Evolutionary conservation across 2,329 filamentous ascomycete species (phyloP).

Genomic region (Alternaria ventricosa): DNA sequence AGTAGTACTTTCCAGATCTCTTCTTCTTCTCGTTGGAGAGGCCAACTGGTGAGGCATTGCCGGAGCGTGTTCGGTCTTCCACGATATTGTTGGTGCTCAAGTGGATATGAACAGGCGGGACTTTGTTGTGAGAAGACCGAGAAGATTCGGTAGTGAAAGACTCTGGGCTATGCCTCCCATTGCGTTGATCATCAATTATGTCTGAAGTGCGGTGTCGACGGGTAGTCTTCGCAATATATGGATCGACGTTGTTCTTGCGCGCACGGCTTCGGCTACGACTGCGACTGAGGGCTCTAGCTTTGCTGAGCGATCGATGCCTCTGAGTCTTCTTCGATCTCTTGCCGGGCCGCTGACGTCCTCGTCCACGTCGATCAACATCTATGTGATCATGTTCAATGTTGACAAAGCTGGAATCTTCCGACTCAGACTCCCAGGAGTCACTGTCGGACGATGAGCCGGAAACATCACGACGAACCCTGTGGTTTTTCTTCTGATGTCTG

Average conservation of each 20-base stretch:
- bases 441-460: slow-evolving; percentile 22
- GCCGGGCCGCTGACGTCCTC: slow-evolving; percentile 20
- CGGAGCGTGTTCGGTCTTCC: slow-evolving; percentile 20
- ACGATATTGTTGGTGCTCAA: slow-evolving; percentile 17
- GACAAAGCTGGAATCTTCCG: slow-evolving; percentile 17
- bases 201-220: slow-evolving; percentile 19
- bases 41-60: slow-evolving; percentile 12
- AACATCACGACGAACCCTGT: slow-evolving; percentile 11
- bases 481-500: slow-evolving; percentile 23
- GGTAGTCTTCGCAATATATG: slow-evolving; percentile 12
- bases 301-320: slow-evolving; percentile 17
- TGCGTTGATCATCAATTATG: slow-evolving; percentile 21
- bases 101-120: slow-evolving; percentile 30
- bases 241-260: slow-evolving; percentile 7
- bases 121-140: slow-evolving; percentile 15
- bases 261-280: slow-evolving; percentile 14
- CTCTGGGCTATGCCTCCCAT: slow-evolving; percentile 23
- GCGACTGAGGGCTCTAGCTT: slow-evolving; percentile 12
- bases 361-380: slow-evolving; percentile 16
- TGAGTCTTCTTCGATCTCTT: slow-evolving; percentile 16
- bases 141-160: slow-evolving; percentile 26
- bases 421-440: slow-evolving; percentile 23
- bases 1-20: slow-evolving; percentile 12
- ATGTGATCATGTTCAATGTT: slow-evolving; percentile 31
- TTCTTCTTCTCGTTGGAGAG: slow-evolving; percentile 14